Evolutionary conservation across 2,329 filamentous ascomycete species (phyloP), one percentile per base, ranked within the genome.

Genomic region (Fusarium oxysporum): DNA sequence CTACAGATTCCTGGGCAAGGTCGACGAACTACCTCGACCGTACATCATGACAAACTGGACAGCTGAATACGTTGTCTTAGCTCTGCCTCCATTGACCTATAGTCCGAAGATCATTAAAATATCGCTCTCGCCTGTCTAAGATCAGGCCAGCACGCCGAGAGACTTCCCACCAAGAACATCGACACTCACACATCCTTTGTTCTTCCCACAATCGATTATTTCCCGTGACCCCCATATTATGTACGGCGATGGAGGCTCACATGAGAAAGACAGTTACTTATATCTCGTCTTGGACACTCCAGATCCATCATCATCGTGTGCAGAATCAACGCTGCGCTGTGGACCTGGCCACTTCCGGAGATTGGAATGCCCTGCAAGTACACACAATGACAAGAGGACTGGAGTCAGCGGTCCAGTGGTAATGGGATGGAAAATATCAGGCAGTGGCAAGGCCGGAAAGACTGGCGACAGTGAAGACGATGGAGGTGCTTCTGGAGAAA

Each of bases 401-500:
- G 21, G 21, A 0, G 8, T 32, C 33, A 55, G 9, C 3, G 11
- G 23, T 23, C 51, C 35, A 32, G 51, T 41, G 21, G 51, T 41
- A 9, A 55, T 41, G 21, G 25, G 35, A 9, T 55, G 51, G 35
- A 55, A 38, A n/a, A 0, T 55, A 17, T 5, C 5, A n/a, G 35
- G 35, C 5, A 7, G 14, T 0, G 37, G 37, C 4, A 55, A 41
- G 37, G 2, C 1, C 2, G 10, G 21, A 3, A 55, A 32, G 16
- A 7, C 4, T 30, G 19, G 5, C 0, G 11, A 14, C 2, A 11
- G 4, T 13, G 25, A 40, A 13, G 14, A 11, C 3, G 2, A 23
- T 12, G 21, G 25, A 4, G 21, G 1, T 5, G 2, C 1, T 2
- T 14, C 21, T 5, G 25, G 9, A 9, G 37, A 32, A 13, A 17